These are phyloP conservation scores for Phyllosticta paracitricarpa DNA, from an alignment of 2,329 filamentous ascomycete species.

Conservation along the genomic window DNA sequence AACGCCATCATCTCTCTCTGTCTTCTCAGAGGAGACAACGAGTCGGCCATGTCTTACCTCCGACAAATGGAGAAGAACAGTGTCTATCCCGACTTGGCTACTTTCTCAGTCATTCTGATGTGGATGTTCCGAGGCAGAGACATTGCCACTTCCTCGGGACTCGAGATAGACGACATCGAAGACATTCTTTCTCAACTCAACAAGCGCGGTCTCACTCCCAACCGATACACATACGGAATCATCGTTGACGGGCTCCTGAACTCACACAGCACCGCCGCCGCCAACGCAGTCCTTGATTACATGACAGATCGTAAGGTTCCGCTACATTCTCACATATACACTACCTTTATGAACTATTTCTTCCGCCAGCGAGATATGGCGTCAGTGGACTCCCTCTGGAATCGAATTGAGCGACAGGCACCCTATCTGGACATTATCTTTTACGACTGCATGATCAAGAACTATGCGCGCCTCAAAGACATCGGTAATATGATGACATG, in stretches of 20 bases:
- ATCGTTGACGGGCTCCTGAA: conserved; percentile 57
- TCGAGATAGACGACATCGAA: background rate
- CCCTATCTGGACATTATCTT: conserved; percentile 45
- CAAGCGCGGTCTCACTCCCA: background rate
- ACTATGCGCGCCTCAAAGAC: conserved; percentile 49
- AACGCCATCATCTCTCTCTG: conserved; percentile 59
- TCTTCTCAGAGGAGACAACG: conserved; percentile 39
- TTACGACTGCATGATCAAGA: conserved; percentile 61
- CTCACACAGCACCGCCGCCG: conserved; percentile 38
- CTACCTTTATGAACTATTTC: conserved; percentile 60
- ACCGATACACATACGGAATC: conserved; percentile 46
- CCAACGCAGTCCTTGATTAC: conserved; percentile 52
- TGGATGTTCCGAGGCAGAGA: conserved; percentile 42
- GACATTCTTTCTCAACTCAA: background rate
- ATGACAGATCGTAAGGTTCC: conserved; percentile 47
- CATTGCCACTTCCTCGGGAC: conserved; percentile 21
- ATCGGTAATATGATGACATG: conserved; percentile 35
- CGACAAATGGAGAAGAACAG: conserved; percentile 47
- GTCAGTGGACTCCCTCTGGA: conserved; percentile 51
- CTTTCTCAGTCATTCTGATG: conserved; percentile 64
- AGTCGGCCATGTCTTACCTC: conserved; percentile 45
- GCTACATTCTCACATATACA: conserved; percentile 59
- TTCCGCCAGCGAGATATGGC: conserved; percentile 52
- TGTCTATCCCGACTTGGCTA: conserved; percentile 53
- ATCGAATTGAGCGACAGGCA: conserved; percentile 27